phyloP scores from a whole-genome alignment of 257 asterid genomes.

The Solanum sparsipilum region DNA sequence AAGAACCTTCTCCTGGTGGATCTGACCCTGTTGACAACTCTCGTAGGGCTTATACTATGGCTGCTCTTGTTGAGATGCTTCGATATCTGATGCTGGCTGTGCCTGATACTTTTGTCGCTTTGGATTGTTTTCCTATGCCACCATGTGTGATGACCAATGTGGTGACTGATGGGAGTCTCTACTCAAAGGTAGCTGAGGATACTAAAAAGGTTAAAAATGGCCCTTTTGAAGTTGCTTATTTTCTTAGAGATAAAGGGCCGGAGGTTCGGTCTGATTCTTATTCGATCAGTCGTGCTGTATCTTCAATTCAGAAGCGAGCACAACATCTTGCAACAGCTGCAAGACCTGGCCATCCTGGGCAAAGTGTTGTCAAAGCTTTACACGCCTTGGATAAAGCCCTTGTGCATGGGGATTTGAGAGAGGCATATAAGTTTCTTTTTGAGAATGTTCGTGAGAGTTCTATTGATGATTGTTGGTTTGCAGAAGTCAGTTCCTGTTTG shows the following conservation, averaged over 20 bases:
- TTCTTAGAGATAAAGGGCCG: conserved; percentile 38
- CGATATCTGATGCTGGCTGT: conserved; percentile 84
- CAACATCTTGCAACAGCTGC: conserved; percentile 74
- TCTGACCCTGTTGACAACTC: conserved; percentile 95
- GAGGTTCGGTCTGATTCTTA: conserved; percentile 52
- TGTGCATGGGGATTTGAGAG: conserved; percentile 62
- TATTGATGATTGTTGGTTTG: conserved; percentile 69
- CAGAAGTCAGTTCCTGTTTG: conserved; percentile 70
- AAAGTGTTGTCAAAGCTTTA: conserved; percentile 64
- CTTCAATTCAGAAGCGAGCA: conserved; percentile 71
- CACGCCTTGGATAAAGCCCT: conserved; percentile 76
- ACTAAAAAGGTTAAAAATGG: conserved; percentile 49
- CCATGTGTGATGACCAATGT: conserved; percentile 40
- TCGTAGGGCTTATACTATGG: conserved; percentile 76
- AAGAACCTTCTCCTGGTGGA: conserved; percentile 97
- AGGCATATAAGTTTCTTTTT: conserved; percentile 51
- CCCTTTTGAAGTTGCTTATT: conserved; percentile 38
- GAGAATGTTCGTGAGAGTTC: conserved; percentile 67
- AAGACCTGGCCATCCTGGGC: conserved; percentile 57
- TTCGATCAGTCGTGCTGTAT: conserved; percentile 52
- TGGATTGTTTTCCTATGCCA: conserved; percentile 91
- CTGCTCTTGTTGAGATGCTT: conserved; percentile 98
- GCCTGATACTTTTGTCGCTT: conserved; percentile 93
- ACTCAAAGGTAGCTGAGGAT: conserved; percentile 60
- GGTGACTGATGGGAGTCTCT: conserved; percentile 67